Evolutionary conservation across 495 filamentous ascomycete genomes (phyloP).

Genomic region (Podospora fimiseda): DNA sequence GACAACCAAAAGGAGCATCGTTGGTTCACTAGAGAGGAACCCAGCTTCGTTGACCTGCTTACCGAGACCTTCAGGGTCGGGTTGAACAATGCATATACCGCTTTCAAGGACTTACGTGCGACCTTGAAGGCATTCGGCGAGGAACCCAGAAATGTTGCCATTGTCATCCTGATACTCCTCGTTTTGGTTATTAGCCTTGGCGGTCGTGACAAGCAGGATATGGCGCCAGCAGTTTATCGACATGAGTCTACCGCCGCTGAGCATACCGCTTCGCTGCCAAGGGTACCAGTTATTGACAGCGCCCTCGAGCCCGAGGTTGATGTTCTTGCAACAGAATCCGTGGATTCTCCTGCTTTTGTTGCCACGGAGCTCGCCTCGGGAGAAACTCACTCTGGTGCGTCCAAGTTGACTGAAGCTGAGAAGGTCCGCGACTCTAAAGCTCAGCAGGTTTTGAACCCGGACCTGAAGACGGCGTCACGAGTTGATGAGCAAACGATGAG

Average conservation of each 20-base stretch:
- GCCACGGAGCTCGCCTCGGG: not conserved
- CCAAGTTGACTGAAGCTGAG: too few relatives aligned
- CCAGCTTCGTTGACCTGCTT: constrained; percentile 53
- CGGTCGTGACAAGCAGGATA: not conserved
- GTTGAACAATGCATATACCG: not conserved
- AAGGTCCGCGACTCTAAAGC: too few relatives aligned
- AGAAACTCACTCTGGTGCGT: too few relatives aligned
- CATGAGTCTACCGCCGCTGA: not conserved
- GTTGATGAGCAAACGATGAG: too few relatives aligned
- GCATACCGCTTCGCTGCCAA: not conserved
- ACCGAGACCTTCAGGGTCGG: constrained; percentile 59
- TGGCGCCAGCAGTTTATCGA: not conserved
- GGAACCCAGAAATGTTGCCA: constrained; percentile 66
- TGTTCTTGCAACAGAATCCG: not conserved
- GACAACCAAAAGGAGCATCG: not conserved
- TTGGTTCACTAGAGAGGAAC: constrained; percentile 21
- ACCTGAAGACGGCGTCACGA: too few relatives aligned
- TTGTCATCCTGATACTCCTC: constrained; percentile 55
- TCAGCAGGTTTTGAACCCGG: too few relatives aligned
- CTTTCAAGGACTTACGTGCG: not conserved
- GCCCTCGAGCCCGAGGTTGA: not conserved
- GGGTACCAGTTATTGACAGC: not conserved
- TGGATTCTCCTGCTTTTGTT: not conserved
- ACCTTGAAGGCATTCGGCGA: constrained; percentile 35
- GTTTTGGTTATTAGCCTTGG: constrained; percentile 38